phyloP scores from a whole-genome alignment of 345 rosid species.

The Psidium friedrichsthalianum region DNA sequence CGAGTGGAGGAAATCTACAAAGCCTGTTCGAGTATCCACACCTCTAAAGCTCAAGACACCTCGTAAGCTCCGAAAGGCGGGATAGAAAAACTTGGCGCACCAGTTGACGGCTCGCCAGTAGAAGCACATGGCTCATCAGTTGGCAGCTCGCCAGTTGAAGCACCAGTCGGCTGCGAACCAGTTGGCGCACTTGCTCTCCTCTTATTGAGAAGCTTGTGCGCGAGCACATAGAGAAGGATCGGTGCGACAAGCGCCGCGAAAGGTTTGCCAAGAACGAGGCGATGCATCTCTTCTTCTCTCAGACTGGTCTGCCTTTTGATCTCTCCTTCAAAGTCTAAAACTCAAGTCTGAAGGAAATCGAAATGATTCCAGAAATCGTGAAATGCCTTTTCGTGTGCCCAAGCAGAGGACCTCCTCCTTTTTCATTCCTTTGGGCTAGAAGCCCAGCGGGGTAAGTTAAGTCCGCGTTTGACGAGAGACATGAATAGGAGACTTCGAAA shows the following conservation, averaged over 20 bases:
- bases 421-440: too few relatives aligned
- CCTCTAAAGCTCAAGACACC: too few relatives aligned
- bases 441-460: too few relatives aligned
- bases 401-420: too few relatives aligned
- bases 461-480: too few relatives aligned
- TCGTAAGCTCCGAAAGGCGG: neutral
- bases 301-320: neutral
- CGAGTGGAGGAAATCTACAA: too few relatives aligned
- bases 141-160: too few relatives aligned
- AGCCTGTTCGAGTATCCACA: too few relatives aligned
- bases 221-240: neutral
- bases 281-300: neutral
- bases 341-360: neutral
- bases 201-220: neutral
- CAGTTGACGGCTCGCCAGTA: neutral
- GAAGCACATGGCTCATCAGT: too few relatives aligned
- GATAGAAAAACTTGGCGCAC: neutral
- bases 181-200: neutral
- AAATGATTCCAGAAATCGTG: neutral
- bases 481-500: too few relatives aligned
- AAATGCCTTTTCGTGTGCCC: too few relatives aligned
- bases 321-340: neutral
- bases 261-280: neutral
- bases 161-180: too few relatives aligned
- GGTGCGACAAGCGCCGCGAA: neutral